Base-by-base conservation (phyloP, 2,329 filamentous ascomycete species). In the Microdochium bolleyi region DNA sequence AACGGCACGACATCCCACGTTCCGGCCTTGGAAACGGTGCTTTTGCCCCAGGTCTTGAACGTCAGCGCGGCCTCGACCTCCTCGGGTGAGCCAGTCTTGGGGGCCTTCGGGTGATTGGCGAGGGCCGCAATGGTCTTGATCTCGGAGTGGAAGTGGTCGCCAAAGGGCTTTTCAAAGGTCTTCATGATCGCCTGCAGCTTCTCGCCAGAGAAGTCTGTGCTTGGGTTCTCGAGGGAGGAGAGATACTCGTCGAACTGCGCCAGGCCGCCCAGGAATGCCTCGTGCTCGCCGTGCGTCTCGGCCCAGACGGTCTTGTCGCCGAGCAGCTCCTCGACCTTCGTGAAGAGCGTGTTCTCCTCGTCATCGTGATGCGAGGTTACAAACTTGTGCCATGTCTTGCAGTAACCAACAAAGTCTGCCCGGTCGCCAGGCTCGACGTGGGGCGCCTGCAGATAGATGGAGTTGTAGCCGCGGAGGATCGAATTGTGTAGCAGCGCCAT, bases 401-500 rank as follows among this genome's bases (percentile, higher is more conserved):
- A 70, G 66, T 85, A 85, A 19, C 73, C 73, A 51, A 84, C 65
- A 58, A 86, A 85, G 62, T 79, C 76, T 49, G 67, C 62, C 62
- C 76, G 76, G 62, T 84, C 79, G n/a, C 64, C 63, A 2, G 73
- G 71, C 10, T 71, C 63, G 44, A 84, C 65, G 58, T 77, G 69
- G 11, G 74, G 73, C 1, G 79, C 80, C 63, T 85, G 82, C 41
- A 77, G 73, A 62, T 79, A 83, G 61, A 86, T 83, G 60, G 74
- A 78, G 66, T 86, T 85, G 70, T 80, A 83, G 52, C 80, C 79
- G 44, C 82, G 79, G 56, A 85, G 77, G 60, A 85, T 78, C 53
- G 77, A 70, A 60, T 85, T 85, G 71, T 85, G 81, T 50, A 83
- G 69, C 51, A 84, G 64, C 2, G 75, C 73, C 81, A 84, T 85